Evolutionary conservation across 257 asterid genomes (phyloP).

Genomic region (Jasminum sambac): DNA sequence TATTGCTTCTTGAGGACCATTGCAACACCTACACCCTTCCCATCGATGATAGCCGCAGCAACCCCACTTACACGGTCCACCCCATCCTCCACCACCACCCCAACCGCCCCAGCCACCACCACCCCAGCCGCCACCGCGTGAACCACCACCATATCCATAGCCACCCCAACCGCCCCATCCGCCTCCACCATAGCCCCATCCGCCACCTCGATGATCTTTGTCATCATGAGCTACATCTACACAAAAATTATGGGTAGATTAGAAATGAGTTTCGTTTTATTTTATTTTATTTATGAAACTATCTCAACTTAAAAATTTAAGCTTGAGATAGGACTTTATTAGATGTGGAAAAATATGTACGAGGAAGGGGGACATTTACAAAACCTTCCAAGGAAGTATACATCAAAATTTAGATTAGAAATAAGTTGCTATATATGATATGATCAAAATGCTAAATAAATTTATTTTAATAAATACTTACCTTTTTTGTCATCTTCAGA

Average conservation of each 20-base stretch:
- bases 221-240: background rate
- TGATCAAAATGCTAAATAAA: background rate
- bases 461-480: background rate
- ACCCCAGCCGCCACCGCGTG: conserved; percentile 1
- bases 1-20: background rate
- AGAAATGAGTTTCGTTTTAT: too few relatives aligned
- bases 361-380: too few relatives aligned
- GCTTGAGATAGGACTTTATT: too few relatives aligned
- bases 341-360: too few relatives aligned
- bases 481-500: conserved; percentile 1
- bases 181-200: conserved; percentile 12
- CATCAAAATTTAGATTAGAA: background rate
- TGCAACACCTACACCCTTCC: background rate
- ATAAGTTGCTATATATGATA: background rate
- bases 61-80: background rate
- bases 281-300: too few relatives aligned
- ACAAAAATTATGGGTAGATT: background rate
- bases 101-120: background rate
- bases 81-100: background rate
- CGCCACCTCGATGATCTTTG: conserved; percentile 1
- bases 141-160: background rate
- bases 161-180: background rate
- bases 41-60: background rate
- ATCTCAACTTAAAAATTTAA: too few relatives aligned
- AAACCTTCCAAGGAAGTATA: too few relatives aligned